Base-by-base conservation (phyloP, 305 asterid genomes). In the Caryopteris hybrid region DNA sequence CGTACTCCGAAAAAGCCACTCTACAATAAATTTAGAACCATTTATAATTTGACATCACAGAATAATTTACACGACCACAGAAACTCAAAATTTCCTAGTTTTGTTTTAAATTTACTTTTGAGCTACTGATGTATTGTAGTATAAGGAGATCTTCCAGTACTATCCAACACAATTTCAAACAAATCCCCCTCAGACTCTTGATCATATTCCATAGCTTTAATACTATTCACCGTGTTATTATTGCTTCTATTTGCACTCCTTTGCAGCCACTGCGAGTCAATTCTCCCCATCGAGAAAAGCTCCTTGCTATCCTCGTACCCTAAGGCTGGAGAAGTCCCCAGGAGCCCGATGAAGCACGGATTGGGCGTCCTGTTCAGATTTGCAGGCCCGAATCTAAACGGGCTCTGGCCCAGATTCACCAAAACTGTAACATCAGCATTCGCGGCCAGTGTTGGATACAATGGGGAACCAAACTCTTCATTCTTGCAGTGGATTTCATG, bases 241-340 rank as follows among this genome's bases (percentile, higher is more conserved):
- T 79, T 78, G 69, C 89, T 88, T 79, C 86, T 82, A 3, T 64
- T 53, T 8, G 81, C 84, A 36, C 76, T 74, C 64, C 76, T 72
- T 66, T 39, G 92, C 57, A 79, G 78, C 95, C 96, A 90, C 29
- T 75, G 82, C 0, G 92, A 73, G 64, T 93, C 97, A 34, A 94
- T 86, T 74, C 97, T 80, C 25, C 97, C 96, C 94, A 94, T 94
- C 0, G 99, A 94, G 78, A 94, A 94, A 68, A 94, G 95, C 71
- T 94, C 99, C 69, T 58, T 80, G 76, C 97, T 93, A 23, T 93
- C 98, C 0, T 90, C 97, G 14, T 76, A 81, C 8, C 88, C 93
- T 6, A 85, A 20, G 31, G 74, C 65, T 0, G 96, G 88, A 12
- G 97, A 85, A 64, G 58, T 23, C 45, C 59, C 73, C 38, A 80